These are phyloP conservation scores for Thielaviopsis punctulata DNA, from an alignment of 2,329 filamentous ascomycete genomes.

Conservation along the genomic window DNA sequence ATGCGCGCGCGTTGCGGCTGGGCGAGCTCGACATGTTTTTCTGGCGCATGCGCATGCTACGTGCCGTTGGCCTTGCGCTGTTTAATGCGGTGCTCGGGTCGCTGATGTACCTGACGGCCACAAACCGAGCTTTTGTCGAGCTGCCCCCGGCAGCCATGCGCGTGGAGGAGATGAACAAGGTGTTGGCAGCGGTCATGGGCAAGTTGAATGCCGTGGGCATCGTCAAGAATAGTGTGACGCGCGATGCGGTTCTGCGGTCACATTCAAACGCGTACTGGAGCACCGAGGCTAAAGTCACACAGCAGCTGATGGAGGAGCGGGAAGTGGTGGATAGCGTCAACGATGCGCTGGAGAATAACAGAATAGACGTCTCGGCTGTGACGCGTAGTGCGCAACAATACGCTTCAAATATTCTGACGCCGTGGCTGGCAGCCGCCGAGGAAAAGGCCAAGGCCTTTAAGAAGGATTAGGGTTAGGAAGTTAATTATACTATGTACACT, in stretches of 20 bases:
- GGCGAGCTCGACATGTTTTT: slow-evolving; percentile 51
- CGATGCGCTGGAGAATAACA: slow-evolving; percentile 40
- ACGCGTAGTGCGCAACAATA: slow-evolving; percentile 47
- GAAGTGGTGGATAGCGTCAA: slow-evolving; percentile 58
- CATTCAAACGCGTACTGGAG: slow-evolving; percentile 61
- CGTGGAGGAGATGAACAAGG: slow-evolving; percentile 39
- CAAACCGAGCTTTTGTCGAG: slow-evolving; percentile 57
- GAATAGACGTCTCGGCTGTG: slow-evolving; percentile 45
- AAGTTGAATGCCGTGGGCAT: slow-evolving; percentile 59
- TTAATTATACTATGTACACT: too few relatives aligned
- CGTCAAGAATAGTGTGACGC: slow-evolving; percentile 59
- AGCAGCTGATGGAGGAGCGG: slow-evolving; percentile 60
- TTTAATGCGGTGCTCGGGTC: slow-evolving; percentile 48
- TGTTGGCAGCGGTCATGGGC: slow-evolving; percentile 41
- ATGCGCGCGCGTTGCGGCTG: slow-evolving; percentile 43
- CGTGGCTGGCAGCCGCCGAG: slow-evolving; percentile 6
- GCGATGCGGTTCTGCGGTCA: slow-evolving; percentile 53
- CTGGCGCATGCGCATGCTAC: slow-evolving; percentile 49
- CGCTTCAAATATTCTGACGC: slow-evolving; percentile 25
- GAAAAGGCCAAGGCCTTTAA: slow-evolving; percentile 3
- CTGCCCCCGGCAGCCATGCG: slow-evolving; percentile 46
- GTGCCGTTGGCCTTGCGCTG: slow-evolving; percentile 44
- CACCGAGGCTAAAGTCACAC: slow-evolving; percentile 55
- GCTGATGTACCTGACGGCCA: slow-evolving; percentile 58
- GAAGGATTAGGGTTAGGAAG: not conserved